Evolutionary conservation across 2,329 filamentous ascomycete species (phyloP).

Genomic region (Xylariaceae sp.): DNA sequence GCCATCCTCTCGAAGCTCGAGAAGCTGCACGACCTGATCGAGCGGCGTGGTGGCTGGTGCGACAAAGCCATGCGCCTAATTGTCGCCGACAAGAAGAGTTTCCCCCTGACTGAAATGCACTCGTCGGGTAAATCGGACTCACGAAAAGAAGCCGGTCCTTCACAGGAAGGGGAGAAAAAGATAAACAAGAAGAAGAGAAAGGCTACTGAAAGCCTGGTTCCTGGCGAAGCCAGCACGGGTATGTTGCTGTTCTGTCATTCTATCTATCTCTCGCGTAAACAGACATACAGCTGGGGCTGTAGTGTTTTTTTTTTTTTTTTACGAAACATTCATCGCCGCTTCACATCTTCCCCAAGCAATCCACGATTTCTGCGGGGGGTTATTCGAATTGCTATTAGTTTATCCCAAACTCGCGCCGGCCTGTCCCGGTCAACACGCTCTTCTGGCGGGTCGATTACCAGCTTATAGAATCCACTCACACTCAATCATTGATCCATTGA

Average conservation of each 20-base stretch:
- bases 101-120: conserved; percentile 49
- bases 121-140: conserved; percentile 46
- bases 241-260: conserved; percentile 10
- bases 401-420: neutral
- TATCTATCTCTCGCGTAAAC: neutral
- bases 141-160: conserved; percentile 37
- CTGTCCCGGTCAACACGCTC: conserved; percentile 1
- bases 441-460: neutral
- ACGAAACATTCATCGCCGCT: too few species aligned
- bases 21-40: conserved; percentile 60
- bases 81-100: conserved; percentile 56
- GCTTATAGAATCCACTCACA: neutral
- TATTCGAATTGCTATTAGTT: neutral
- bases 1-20: conserved; percentile 60
- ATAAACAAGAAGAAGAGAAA: conserved; percentile 76
- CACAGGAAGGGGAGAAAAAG: conserved; percentile 46
- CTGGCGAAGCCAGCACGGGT: conserved; percentile 45
- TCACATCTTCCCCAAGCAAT: neutral
- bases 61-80: conserved; percentile 70
- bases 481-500: neutral
- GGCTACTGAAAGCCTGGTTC: conserved; percentile 54
- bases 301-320: neutral
- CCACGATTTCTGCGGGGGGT: neutral
- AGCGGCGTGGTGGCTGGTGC: conserved; percentile 61
- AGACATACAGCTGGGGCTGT: neutral